Percentiles rank a stretch among this genome's conserved stretches.
These are phyloP conservation scores for Saccharomycopsis phalli DNA, from an alignment of 1,139 yeast genomes.

Conservation along the genomic window DNA sequence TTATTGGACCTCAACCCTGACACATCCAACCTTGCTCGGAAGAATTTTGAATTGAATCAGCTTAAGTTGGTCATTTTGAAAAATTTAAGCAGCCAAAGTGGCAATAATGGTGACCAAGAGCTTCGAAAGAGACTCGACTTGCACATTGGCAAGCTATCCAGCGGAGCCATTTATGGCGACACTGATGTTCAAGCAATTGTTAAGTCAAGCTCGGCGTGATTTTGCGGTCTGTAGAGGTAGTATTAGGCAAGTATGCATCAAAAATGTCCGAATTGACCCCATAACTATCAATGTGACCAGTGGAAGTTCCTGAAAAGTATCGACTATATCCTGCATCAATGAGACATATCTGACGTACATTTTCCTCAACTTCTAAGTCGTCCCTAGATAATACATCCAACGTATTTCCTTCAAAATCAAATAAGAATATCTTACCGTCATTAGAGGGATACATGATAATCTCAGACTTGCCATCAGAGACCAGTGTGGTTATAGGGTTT, in stretches of 20 bases:
- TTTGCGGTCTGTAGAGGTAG: not conserved
- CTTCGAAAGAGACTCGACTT: not conserved
- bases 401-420: constrained; percentile 37
- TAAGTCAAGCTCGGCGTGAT: not conserved
- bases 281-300: constrained; percentile 13
- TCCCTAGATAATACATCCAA: not conserved
- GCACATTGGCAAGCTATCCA: constrained; percentile 2
- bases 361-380: not conserved
- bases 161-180: constrained; percentile 10
- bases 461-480: constrained; percentile 24
- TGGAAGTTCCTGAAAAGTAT: constrained; percentile 6
- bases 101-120: too few relatives aligned
- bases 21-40: not conserved
- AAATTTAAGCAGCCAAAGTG: too few relatives aligned
- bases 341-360: not conserved
- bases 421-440: constrained; percentile 56
- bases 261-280: constrained; percentile 5
- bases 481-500: constrained; percentile 32
- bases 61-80: constrained; percentile 3
- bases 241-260: not conserved
- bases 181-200: not conserved
- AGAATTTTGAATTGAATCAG: constrained; percentile 11
- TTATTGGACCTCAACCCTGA: constrained; percentile 1
- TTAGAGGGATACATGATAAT: constrained; percentile 58
- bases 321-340: not conserved